Evolutionary conservation across 2,329 filamentous ascomycete genomes (phyloP).

Genomic region (Shiraia bambusicola): DNA sequence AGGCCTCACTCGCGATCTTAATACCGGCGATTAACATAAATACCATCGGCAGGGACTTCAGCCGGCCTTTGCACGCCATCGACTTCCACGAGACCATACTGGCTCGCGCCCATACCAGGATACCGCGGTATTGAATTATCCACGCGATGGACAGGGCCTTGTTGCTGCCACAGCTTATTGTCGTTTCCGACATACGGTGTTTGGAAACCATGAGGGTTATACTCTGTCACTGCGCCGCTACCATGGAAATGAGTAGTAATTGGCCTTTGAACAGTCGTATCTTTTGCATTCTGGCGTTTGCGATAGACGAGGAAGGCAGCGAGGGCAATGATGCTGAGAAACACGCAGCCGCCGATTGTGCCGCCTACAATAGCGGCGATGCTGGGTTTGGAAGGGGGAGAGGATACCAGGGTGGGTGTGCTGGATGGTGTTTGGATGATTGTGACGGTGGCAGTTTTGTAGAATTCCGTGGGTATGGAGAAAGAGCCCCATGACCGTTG

Average conservation of each 20-base stretch:
- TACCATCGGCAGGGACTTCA: constrained; percentile 6
- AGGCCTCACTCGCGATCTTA: too few relatives aligned
- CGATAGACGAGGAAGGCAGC: constrained; percentile 26
- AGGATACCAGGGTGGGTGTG: background rate
- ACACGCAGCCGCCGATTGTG: constrained; percentile 33
- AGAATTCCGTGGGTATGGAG: background rate
- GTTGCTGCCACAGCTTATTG: constrained; percentile 7
- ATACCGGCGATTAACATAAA: too few relatives aligned
- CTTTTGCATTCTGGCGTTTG: constrained; percentile 5
- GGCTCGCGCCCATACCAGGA: constrained; percentile 6
- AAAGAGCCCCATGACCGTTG: constrained; percentile 10
- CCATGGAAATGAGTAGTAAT: background rate
- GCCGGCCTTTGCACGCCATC: constrained; percentile 11
- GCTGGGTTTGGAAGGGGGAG: constrained; percentile 11
- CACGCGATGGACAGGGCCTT: constrained; percentile 2
- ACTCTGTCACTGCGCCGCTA: constrained; percentile 6
- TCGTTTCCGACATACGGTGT: constrained; percentile 6
- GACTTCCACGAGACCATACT: constrained; percentile 12
- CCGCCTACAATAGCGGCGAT: constrained; percentile 38
- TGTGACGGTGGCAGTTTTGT: constrained; percentile 8
- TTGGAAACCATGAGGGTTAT: constrained; percentile 11
- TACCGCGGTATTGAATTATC: constrained; percentile 5
- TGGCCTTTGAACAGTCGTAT: background rate
- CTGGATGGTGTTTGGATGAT: constrained; percentile 3
- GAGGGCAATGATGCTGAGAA: constrained; percentile 26